Percentiles rank a stretch among this genome's conserved stretches.
Conservation (phyloP, 2,329 filamentous ascomycete species). For the Colletotrichum chlorophyti region DNA sequence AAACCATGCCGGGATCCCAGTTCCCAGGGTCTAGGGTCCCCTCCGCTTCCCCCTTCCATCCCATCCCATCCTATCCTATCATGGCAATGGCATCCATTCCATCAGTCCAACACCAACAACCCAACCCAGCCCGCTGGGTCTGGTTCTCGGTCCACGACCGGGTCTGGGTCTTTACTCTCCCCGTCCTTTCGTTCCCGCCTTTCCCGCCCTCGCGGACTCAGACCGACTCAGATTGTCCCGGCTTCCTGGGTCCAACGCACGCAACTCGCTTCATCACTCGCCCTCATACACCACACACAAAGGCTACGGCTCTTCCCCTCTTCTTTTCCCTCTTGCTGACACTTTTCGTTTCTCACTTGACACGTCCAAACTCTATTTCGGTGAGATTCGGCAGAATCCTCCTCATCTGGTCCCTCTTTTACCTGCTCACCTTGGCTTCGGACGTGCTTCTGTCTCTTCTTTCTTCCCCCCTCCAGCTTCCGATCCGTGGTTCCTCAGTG, state of each 20-base stretch:
- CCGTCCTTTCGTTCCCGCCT: constrained; percentile 25
- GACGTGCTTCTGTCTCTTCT: too few relatives aligned
- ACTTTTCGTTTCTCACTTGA: not conserved
- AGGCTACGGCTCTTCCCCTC: not conserved
- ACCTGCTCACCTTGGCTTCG: not conserved
- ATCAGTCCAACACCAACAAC: constrained; percentile 18
- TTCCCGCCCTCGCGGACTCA: constrained; percentile 27
- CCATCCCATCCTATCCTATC: too few relatives aligned
- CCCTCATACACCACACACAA: constrained; percentile 3
- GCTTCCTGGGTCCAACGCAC: constrained; percentile 13
- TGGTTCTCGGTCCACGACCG: too few relatives aligned
- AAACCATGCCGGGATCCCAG: constrained; percentile 10
- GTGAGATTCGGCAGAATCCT: too few relatives aligned
- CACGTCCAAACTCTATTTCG: constrained; percentile 6
- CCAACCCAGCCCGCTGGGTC: constrained; percentile 21
- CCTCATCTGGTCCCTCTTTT: not conserved
- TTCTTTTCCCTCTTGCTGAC: not conserved
- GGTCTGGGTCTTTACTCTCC: too few relatives aligned
- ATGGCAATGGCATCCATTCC: constrained; percentile 6
- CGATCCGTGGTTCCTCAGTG: not conserved
- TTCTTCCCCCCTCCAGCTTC: not conserved
- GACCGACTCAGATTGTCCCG: constrained; percentile 22
- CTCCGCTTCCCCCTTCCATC: too few relatives aligned
- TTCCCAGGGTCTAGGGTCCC: constrained; percentile 22
- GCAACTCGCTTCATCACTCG: not conserved